A percentile compares a stretch with the other conserved stretches of the same genome.
Evolutionary conservation across 78 protist genomes (phyloP).

Genomic region (Dictyostelium discoideum): DNA sequence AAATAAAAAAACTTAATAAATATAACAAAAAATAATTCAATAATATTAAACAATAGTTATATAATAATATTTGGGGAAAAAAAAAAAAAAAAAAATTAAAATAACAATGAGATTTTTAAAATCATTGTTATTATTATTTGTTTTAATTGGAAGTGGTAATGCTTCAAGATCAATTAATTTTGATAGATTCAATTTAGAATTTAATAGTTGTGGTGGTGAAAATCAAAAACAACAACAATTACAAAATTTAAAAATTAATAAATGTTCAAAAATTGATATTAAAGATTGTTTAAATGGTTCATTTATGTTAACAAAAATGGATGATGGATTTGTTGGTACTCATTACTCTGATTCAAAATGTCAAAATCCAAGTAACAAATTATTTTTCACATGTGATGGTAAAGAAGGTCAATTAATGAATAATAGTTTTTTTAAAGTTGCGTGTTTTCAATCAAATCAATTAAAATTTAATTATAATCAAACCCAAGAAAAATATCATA

Average conservation of each 20-base stretch:
- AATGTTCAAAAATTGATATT: background rate
- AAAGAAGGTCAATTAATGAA: background rate
- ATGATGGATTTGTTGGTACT: background rate
- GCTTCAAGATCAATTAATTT: background rate
- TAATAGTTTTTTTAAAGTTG: background rate
- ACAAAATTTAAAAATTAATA: background rate
- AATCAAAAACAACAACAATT: background rate
- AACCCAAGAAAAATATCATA: background rate
- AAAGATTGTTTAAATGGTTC: background rate
- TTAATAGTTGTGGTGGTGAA: background rate
- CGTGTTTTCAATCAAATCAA: background rate
- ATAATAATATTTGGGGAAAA: no score
- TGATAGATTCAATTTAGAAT: background rate
- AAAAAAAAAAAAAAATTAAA: background rate
- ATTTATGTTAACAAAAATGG: background rate
- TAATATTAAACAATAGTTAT: background rate
- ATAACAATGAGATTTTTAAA: background rate
- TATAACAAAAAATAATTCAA: background rate
- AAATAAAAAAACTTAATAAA: no score
- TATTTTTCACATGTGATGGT: background rate
- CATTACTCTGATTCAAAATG: background rate
- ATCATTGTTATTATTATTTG: background rate
- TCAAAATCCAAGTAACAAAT: background rate
- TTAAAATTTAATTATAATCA: background rate
- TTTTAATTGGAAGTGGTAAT: constrained; percentile 5